These are phyloP conservation scores for Volvox carteri DNA, from an alignment of 163 green algal genomes.

Conservation along the genomic window DNA sequence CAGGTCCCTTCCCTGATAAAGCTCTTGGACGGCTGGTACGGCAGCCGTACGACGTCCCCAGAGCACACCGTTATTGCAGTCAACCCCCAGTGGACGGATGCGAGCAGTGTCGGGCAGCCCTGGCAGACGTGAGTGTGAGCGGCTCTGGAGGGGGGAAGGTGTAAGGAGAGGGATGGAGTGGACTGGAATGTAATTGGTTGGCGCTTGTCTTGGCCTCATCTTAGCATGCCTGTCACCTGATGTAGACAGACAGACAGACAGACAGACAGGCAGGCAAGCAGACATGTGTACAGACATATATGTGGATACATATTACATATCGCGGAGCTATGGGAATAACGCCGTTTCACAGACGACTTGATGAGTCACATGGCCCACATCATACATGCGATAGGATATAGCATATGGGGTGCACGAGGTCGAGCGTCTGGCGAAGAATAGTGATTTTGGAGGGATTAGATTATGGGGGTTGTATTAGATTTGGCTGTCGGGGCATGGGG, in stretches of 20 bases:
- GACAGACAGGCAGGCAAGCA: neutral
- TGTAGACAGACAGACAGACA: neutral
- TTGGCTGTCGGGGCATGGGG: no score
- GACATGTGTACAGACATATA: no score
- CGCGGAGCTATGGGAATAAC: neutral
- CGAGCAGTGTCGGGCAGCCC: slow-evolving; percentile 42
- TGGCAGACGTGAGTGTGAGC: slow-evolving; percentile 30
- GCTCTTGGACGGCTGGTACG: slow-evolving; percentile 52
- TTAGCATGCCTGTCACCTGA: neutral
- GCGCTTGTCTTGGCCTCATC: neutral
- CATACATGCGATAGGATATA: no score
- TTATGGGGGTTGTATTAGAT: no score
- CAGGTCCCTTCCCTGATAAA: slow-evolving; percentile 48
- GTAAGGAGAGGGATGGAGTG: neutral
- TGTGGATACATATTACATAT: neutral
- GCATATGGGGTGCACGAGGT: no score
- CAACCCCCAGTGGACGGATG: slow-evolving; percentile 49
- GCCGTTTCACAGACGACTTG: neutral
- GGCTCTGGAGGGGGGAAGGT: neutral
- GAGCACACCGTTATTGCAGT: slow-evolving; percentile 28
- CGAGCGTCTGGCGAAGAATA: no score
- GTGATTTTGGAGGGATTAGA: no score
- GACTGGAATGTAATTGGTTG: neutral
- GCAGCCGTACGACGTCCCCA: neutral
- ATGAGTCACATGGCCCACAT: no score